Base-by-base conservation (phyloP, 345 rosid genomes). In the Gossypium arboreum region DNA sequence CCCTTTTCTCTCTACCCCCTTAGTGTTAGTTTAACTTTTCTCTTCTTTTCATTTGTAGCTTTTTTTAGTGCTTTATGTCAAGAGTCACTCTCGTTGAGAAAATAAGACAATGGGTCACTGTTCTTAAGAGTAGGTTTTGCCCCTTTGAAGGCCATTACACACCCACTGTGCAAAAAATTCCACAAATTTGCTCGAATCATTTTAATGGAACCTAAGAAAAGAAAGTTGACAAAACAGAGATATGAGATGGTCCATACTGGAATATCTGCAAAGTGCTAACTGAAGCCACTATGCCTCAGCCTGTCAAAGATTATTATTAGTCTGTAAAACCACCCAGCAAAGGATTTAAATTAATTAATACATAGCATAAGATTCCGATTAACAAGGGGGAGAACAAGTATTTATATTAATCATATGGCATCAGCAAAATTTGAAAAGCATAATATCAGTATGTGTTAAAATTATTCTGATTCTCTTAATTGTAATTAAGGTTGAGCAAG, bases 1-100 rank as follows among this genome's bases (percentile, higher is more conserved):
- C 50, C 48, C 65, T 25, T 71, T 54, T 66, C 73, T 72, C 65
- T 71, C 55, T 20, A 75, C 57, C 66, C 71, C 59, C 51, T 51
- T 29, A 52, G n/a, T 29, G 22, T 17, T 44, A 0, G 55, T 11
- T 54, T 64, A 54, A 43, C 48, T 68, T 69, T 74, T 74, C 73
- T 63, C 73, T 74, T 74, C 71, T 81, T 81, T 77, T 75, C 69
- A 56, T 65, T 70, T 61, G 18, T 18, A 12, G 72, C 61, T 68
- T 73, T 54, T 50, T 58, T 2, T 58, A 58, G 34, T 58, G 34
- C 34, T 58, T 15, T 22, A 7, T 22, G 39, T 12, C 67, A 50
- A 56, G 39, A 60, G 71, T 62, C 75, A 24, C 60, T 12, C 75
- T 58, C 25, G 63, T 22, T 58, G 34, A 58, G 16, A 58, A 11